Evolutionary conservation across 2,329 filamentous ascomycete genomes (phyloP).

Genomic region (Aspergillus hortae): DNA sequence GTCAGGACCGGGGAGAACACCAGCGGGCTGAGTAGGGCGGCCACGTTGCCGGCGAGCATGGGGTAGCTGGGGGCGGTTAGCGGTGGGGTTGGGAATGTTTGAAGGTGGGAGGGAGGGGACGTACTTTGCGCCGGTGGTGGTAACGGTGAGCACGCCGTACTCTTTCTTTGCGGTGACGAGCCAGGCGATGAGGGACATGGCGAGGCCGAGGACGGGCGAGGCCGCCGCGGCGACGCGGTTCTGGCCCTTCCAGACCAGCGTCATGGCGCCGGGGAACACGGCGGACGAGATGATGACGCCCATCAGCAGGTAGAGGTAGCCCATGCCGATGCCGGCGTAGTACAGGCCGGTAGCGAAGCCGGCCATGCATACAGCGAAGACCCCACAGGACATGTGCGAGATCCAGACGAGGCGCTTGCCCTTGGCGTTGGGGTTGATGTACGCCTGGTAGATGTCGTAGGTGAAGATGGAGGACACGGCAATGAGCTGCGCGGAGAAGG

Average conservation of each 20-base stretch:
- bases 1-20: slow-evolving; percentile 75
- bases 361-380: slow-evolving; percentile 75
- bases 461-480: slow-evolving; percentile 85
- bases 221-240: slow-evolving; percentile 70
- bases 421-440: slow-evolving; percentile 73
- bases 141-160: slow-evolving; percentile 66
- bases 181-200: slow-evolving; percentile 69
- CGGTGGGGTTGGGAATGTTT: not conserved
- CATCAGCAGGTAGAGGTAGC: slow-evolving; percentile 86
- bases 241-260: slow-evolving; percentile 76
- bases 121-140: slow-evolving; percentile 72
- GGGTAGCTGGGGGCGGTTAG: slow-evolving; percentile 50
- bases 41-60: slow-evolving; percentile 84
- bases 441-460: slow-evolving; percentile 84
- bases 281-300: slow-evolving; percentile 84
- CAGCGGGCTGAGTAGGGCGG: slow-evolving; percentile 72
- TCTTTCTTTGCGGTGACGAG: slow-evolving; percentile 70
- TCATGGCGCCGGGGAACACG: slow-evolving; percentile 76
- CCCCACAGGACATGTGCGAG: slow-evolving; percentile 68
- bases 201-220: slow-evolving; percentile 66
- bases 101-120: slow-evolving; percentile 3
- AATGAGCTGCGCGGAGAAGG: slow-evolving; percentile 78
- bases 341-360: slow-evolving; percentile 71
- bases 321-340: slow-evolving; percentile 77
- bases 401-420: slow-evolving; percentile 76